These are phyloP conservation scores for Rosa lucieae DNA, from an alignment of 306 rosid species.

Conservation along the genomic window DNA sequence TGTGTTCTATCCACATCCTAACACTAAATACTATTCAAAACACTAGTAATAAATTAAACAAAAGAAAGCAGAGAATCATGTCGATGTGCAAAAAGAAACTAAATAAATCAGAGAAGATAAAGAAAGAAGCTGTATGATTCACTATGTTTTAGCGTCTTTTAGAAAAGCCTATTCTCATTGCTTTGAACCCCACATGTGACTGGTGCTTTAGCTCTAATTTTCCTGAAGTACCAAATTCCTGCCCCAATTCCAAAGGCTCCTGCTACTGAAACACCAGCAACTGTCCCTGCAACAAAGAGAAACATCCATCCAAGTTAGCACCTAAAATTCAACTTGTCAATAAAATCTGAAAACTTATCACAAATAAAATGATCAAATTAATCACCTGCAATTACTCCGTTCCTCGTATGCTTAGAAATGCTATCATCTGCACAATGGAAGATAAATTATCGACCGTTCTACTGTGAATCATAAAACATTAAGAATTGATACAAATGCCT, in stretches of 20 bases:
- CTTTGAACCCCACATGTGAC: conserved; percentile 88
- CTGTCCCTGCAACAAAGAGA: conserved; percentile 53
- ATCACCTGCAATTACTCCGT: conserved; percentile 78
- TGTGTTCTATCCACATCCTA: background rate
- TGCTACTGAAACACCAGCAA: conserved; percentile 64
- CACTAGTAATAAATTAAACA: background rate
- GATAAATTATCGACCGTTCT: background rate
- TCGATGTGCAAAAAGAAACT: conserved; percentile 14
- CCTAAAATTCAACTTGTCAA: background rate
- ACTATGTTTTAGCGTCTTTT: conserved; percentile 30
- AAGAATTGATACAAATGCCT: background rate
- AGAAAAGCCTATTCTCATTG: conserved; percentile 88
- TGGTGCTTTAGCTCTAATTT: conserved; percentile 76
- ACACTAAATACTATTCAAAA: background rate
- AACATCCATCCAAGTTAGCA: background rate
- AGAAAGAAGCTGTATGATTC: conserved; percentile 34
- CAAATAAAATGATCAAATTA: background rate
- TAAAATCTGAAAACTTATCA: background rate
- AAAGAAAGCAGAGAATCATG: background rate
- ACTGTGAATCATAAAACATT: background rate
- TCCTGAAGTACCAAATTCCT: conserved; percentile 70
- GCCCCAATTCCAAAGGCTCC: conserved; percentile 85
- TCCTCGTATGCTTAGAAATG: conserved; percentile 45
- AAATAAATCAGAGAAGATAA: conserved; percentile 5
- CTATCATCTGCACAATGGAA: conserved; percentile 60